Evolutionary conservation across 108 stramenopile genomes (phyloP), one percentile per base, ranked within the genome.

Genomic region (Cyclotella atomus): DNA sequence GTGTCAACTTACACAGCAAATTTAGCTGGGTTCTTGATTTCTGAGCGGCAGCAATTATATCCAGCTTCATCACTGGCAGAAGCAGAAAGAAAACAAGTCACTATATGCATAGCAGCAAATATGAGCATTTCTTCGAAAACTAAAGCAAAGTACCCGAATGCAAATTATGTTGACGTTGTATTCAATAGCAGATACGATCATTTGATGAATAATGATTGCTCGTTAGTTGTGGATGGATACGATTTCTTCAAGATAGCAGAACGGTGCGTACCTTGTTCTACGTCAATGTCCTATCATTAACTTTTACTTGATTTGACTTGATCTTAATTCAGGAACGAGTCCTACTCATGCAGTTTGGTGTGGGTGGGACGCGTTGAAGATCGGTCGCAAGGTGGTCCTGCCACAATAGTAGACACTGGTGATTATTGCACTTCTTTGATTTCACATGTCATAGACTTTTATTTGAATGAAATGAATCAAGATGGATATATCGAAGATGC

Each of bases 1-100:
- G 69, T 43, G 9, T 2, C 68, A 5, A 54, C 84, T 0, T 85
- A 85, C 55, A 85, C 84, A 0, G 84, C 79, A 0, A 82, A 81
- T 3, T 49, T 85, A 10, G 84, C 81, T 16, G 59, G 69, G 28
- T 73, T 78, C 49, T 71, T 82, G 27, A 76, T 76, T 0, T 54
- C 45, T 12, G 65, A 68, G 44, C 53, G 52, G 15, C 29, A 19
- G 30, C 71, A 50, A 2, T 14, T 10, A 16, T 34, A 61, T 19
- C 60, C 70, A 21, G 52, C 81, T 27, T 30, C 76, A 14, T 73
- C 69, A 21, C 38, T 85, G 0, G 68, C 15, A 5, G 70, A 81
- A 28, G 81, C 75, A 0, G 62, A 72, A 6, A 19, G 41, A 1
- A 19, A 35, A 10, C 54, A 47, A 17, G 25, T 50, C 6, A 52